Base-by-base conservation (phyloP, 768 basidiomycete genomes). In the Trametes cingulata region DNA sequence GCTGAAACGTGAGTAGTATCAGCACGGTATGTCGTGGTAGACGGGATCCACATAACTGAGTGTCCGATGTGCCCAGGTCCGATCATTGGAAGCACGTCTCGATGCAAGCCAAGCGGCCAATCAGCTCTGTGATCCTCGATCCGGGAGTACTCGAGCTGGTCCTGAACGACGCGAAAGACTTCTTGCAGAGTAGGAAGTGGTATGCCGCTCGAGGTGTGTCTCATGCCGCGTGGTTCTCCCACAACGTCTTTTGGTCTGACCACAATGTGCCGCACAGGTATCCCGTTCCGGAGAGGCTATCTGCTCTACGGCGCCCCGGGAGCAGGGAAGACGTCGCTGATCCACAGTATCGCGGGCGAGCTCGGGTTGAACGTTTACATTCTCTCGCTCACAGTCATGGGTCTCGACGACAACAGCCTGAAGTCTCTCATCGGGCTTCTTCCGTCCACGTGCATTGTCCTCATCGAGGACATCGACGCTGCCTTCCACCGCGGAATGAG, bases 391-490 rank as follows among this genome's bases (percentile, higher is more conserved):
- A 85, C 87, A 3, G 81, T 83, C 19, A 64, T 73, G 14, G 83
- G 84, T 9, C 70, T 92, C 43, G 88, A 90, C 66, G 90, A 91
- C 68, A 74, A 77, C 1, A 69, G 73, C 8, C 80, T 91, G 24
- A 79, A 76, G 52, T 77, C 82, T 40, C 76, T 90, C 42, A 83
- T 91, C 59, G 77, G 80, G 9, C 75, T 78, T 1, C 77, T 91
- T 1, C 90, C 91, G n/a, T 79, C 84, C 57, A 78, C 79, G 64
- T 90, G 86, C 66, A 87, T 93, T 56, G 83, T 86, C 5, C 77
- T 93, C 36, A 90, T 93, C 83, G 90, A 93, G 70, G 91, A 93
- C 69, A 87, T 93, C 55, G 91, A 93, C 64, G 88, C 86, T 2
- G 90, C 89, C 2, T 89, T 92, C 73, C 74, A 75, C 33, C 77